Base-by-base conservation (phyloP, 176 grass and related monocot genomes). In the Oryza officinalis region DNA sequence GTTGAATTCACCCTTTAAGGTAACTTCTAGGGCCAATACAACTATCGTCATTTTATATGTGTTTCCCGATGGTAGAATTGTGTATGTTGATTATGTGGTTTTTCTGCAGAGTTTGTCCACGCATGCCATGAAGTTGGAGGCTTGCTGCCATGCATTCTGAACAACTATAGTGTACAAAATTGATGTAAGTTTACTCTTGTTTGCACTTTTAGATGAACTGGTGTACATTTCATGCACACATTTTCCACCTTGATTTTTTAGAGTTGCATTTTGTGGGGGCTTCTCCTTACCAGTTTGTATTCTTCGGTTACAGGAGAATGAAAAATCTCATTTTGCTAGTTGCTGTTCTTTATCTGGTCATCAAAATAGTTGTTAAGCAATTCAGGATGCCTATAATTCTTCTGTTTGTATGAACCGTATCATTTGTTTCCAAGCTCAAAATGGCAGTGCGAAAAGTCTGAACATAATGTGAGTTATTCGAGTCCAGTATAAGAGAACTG, bases 221-320 rank as follows among this genome's bases (percentile, higher is more conserved):
- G 66, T 86, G 80, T 80, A 82, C 65, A 89, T 84, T 81, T 86
- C 50, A 63, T 86, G 75, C 67, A 86, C 71, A 46, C 37, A 31
- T 86, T 60, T 45, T 0, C 1, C 68, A 13, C 63, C 50, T 61
- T 71, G 30, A 25, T 69, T 75, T 69, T 20, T 74, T 59, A 61
- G 23, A 27, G 33, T 72, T 75, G 60, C 46, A 71, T 70, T 79
- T 41, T 31, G 49, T 18, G 69, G 57, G 59, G 74, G 28, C 54
- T 88, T 86, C 27, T 76, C 69, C 86, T 71, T 80, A 1, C 63
- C 37, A 79, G 63, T 60, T 80, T 86, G 83, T 92, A 65, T 83
- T 69, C 23, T 87, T 66, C 45, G 75, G 37, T 76, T 67, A 73
- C 22, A 41, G 35, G 41, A 80, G 43, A 69, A 67, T 11, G 23